phyloP scores from a whole-genome alignment of 495 filamentous ascomycete genomes.

The Aspergillus mulundensis region DNA sequence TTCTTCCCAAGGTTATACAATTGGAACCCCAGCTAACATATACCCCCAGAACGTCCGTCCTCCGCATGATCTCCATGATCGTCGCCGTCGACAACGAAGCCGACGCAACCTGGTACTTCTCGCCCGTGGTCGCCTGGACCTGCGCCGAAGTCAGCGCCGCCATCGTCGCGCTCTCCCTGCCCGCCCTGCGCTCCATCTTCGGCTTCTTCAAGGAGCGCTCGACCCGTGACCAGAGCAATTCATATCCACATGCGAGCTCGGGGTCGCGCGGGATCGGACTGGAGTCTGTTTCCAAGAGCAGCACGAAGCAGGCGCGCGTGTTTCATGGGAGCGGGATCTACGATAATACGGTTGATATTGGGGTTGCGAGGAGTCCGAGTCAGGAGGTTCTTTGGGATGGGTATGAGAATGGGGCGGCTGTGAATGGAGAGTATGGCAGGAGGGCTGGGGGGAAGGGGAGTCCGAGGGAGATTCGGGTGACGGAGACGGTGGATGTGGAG shows the following conservation, averaged over 20 bases:
- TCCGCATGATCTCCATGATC: slow-evolving; percentile 21
- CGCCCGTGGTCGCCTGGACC: slow-evolving; percentile 19
- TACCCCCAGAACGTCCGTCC: slow-evolving; percentile 14
- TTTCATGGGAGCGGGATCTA: not conserved
- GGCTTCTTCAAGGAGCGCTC: not conserved
- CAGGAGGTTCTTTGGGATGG: not conserved
- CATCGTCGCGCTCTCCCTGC: slow-evolving; percentile 21
- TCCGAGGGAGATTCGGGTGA: not conserved
- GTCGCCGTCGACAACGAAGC: slow-evolving; percentile 7
- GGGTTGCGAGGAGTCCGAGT: not conserved
- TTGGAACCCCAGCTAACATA: not conserved
- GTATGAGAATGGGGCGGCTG: not conserved
- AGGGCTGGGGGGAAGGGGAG: not conserved
- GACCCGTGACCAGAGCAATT: not conserved
- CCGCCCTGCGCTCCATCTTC: slow-evolving; percentile 5
- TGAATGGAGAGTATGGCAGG: not conserved
- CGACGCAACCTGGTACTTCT: slow-evolving; percentile 24
- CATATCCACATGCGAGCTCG: not conserved
- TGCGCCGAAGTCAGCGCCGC: slow-evolving; percentile 15
- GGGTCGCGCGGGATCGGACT: not conserved
- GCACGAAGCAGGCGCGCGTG: not conserved
- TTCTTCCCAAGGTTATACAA: too few relatives aligned
- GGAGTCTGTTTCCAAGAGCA: not conserved
- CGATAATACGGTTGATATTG: not conserved
- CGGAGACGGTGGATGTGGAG: not conserved